Evolutionary conservation across 2,329 filamentous ascomycete species (phyloP).

Genomic region (Fusarium sp.): DNA sequence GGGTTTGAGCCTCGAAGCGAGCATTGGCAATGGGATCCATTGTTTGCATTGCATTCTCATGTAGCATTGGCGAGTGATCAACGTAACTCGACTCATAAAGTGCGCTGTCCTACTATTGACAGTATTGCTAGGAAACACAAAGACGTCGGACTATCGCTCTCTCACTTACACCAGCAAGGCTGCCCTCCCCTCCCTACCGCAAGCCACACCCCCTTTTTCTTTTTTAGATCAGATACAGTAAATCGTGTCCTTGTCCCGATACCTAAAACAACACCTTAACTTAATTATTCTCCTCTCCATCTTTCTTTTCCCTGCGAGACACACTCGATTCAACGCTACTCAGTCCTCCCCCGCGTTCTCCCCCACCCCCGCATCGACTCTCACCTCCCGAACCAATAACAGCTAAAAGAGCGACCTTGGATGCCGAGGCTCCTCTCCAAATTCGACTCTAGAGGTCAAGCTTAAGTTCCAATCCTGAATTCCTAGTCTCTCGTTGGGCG

Average conservation of each 20-base stretch:
- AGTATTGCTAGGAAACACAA: slow-evolving; percentile 9
- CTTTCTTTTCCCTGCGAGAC: background rate
- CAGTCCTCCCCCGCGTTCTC: slow-evolving; percentile 20
- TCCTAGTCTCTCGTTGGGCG: slow-evolving; percentile 6
- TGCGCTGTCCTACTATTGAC: slow-evolving; percentile 10
- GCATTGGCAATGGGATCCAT: slow-evolving; percentile 9
- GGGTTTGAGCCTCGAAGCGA: slow-evolving; percentile 29
- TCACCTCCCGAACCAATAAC: slow-evolving; percentile 24
- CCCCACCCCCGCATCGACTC: slow-evolving; percentile 27
- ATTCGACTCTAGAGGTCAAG: background rate
- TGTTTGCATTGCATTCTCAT: background rate
- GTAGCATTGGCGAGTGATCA: slow-evolving; percentile 6
- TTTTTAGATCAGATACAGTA: background rate
- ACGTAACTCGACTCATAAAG: background rate
- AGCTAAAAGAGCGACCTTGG: slow-evolving; percentile 14
- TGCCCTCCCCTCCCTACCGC: background rate
- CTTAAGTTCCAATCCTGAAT: background rate
- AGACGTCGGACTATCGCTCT: background rate
- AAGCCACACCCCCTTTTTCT: slow-evolving; percentile 6
- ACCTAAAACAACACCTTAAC: slow-evolving; percentile 1
- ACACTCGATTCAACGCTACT: background rate
- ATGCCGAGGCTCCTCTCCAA: slow-evolving; percentile 29
- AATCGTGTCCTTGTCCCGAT: background rate
- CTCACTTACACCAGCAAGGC: slow-evolving; percentile 17
- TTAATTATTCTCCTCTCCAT: background rate